These are phyloP conservation scores for Kodamaea sp. DNA, from an alignment of 1,139 yeast species.

Conservation along the genomic window DNA sequence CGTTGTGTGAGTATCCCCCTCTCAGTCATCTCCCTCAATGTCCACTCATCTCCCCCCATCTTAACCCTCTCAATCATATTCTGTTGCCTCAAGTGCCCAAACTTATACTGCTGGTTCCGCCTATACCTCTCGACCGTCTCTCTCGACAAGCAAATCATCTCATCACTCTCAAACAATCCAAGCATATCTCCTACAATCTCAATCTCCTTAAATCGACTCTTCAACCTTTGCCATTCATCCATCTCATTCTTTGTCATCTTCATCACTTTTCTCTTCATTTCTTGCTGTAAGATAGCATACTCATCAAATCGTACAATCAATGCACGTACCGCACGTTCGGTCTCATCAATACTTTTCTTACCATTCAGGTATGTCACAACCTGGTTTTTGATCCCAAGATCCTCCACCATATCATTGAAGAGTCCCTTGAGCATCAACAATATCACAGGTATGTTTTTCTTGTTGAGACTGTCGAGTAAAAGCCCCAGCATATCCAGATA, in stretches of 20 bases:
- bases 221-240: constrained; percentile 14
- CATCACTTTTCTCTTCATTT: constrained; percentile 10
- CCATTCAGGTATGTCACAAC: constrained; percentile 9
- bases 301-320: constrained; percentile 3
- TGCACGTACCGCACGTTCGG: no score
- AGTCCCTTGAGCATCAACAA: constrained; percentile 23
- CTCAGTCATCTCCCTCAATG: constrained; percentile 17
- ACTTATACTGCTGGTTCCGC: constrained; percentile 9
- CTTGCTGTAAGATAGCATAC: constrained; percentile 3
- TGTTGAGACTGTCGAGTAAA: constrained; percentile 11
- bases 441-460: constrained; percentile 8
- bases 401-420: constrained; percentile 21
- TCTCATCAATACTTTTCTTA: constrained; percentile 20
- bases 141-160: constrained; percentile 2
- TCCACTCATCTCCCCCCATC: constrained; percentile 18
- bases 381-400: constrained; percentile 24
- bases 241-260: constrained; percentile 13
- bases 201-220: constrained; percentile 3
- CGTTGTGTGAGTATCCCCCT: constrained; percentile 14
- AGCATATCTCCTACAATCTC: constrained; percentile 3
- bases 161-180: constrained; percentile 1
- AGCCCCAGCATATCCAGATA: constrained; percentile 8
- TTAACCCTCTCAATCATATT: constrained; percentile 13
- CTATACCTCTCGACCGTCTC: constrained; percentile 5
- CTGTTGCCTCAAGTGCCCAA: constrained; percentile 11